phyloP scores from a whole-genome alignment of 257 asterid genomes.

The Gentiana dahurica region DNA sequence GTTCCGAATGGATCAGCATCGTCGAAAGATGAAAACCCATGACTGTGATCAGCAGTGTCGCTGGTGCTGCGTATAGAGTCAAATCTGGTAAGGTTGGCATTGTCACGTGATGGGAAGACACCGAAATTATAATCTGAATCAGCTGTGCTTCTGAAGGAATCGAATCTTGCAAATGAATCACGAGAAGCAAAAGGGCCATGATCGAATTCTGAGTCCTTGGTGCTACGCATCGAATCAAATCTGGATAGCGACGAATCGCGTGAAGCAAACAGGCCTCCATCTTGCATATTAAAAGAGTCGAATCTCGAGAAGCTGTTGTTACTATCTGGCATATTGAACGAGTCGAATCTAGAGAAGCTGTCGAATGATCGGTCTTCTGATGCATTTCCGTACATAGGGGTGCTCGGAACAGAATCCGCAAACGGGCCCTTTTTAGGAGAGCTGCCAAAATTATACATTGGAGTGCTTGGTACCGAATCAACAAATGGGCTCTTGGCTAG shows the following conservation, averaged over 20 bases:
- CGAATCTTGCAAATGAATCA: slow-evolving; percentile 59
- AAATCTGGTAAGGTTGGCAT: slow-evolving; percentile 8
- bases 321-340: slow-evolving; percentile 25
- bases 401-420: slow-evolving; percentile 82
- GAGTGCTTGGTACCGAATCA: slow-evolving; percentile 86
- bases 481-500: slow-evolving; percentile 45
- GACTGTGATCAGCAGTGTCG: slow-evolving; percentile 51
- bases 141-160: slow-evolving; percentile 69
- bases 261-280: slow-evolving; percentile 24
- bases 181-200: slow-evolving; percentile 40
- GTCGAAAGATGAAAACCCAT: slow-evolving; percentile 60
- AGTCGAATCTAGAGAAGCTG: slow-evolving; percentile 66
- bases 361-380: slow-evolving; percentile 28
- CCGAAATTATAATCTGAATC: slow-evolving; percentile 63
- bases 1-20: slow-evolving; percentile 72
- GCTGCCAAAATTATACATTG: slow-evolving; percentile 53
- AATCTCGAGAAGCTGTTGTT: slow-evolving; percentile 36
- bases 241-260: slow-evolving; percentile 40
- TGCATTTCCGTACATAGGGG: slow-evolving; percentile 49
- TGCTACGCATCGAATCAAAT: slow-evolving; percentile 60
- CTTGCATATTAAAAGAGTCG: slow-evolving; percentile 48
- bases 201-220: slow-evolving; percentile 56
- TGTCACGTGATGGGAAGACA: slow-evolving; percentile 27
- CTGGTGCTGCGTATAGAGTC: slow-evolving; percentile 27
- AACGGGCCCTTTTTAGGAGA: slow-evolving; percentile 49